Evolutionary conservation across 345 rosid genomes (phyloP), one percentile per base, ranked within the genome.

Genomic region (Ceriops zippeliana): DNA sequence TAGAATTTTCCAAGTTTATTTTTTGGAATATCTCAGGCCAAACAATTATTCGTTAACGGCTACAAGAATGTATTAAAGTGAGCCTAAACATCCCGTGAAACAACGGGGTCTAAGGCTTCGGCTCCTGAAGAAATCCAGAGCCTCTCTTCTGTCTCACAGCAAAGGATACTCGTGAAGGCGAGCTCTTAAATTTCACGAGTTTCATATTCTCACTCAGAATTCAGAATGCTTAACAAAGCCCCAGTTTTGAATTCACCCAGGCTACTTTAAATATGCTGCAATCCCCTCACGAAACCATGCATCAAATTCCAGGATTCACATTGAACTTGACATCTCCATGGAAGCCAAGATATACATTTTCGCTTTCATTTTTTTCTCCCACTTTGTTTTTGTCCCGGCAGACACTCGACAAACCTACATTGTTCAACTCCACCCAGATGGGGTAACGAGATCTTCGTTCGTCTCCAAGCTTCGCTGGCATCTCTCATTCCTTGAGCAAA

Each of bases 111-210:
- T 66, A 26, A 21, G 53, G 0, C 49, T 64, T 66, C 65, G 64
- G 77, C 75, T 68, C 81, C 75, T 59, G 78, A 57, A 49, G 20
- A 32, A 34, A 73, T 57, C 63, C 47, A 75, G 42, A 42, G 73
- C 79, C 65, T 56, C 63, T 62, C 63, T 70, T 32, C 74, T 52
- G 9, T 58, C 76, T 79, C 78, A 68, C 70, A 70, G 70, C 92
- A 90, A 86, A 83, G 74, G 85, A 88, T 86, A 82, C 96, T 78
- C 98, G 98, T 93, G 97, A 93, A 77, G 89, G 71, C 87, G 91
- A 89, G 96, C 98, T 87, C 90, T 89, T 79, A 71, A 58, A 64
- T 80, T 85, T 89, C 97, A 91, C 96, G 97, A 89, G 97, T 86
- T 87, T 86, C 96, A 75, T 83, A 80, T 77, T 84, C 87, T 73